Evolutionary conservation across 257 asterid genomes (phyloP), one percentile per base, ranked within the genome.

Genomic region (Ballota nigra): DNA sequence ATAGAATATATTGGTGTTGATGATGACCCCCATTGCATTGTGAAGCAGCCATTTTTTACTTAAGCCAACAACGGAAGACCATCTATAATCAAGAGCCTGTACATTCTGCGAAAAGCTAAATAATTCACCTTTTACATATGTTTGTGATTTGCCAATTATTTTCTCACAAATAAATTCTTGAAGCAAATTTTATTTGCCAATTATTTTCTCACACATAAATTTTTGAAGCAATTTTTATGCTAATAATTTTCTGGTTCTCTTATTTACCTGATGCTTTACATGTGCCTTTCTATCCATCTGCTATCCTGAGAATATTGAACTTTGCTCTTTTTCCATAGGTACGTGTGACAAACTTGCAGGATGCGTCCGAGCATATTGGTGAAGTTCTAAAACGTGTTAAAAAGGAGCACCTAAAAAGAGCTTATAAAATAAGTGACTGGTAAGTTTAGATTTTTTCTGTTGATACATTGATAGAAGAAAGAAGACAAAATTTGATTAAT

Each of bases 301-400:
- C 41, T 57, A 8, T 22, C 20, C 18, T 0, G 49, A 16, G 66
- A 20, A 34, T 55, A 11, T 33, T 55, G 20, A 26, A 8, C 16
- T 38, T 24, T 34, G 53, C 38, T 69, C 33, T 26, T 22, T 66
- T 59, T 62, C 34, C 58, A 41, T 77, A 95, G 98, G 99, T 95
- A 31, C 92, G 97, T 16, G 96, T 95, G 64, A 92, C 98, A 18
- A 95, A 95, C 80, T 81, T 95, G 87, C 86, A 76, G 18, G 99
- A 95, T 89, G 98, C 98, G 72, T 18, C 98, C 4, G 98, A 95
- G 84, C 99, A 95, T 81, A 95, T 95, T 40, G 97, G 98, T 19
- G 97, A 95, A 81, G 98, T 92, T 79, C 76, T 95, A 79, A 86
- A 79, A 58, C 96, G 99, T 6, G 97, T 94, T 36, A 94, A 94